These are phyloP conservation scores for Cenchrus fungigraminus DNA, from an alignment of 176 grass and related monocot genomes.

Conservation along the genomic window DNA sequence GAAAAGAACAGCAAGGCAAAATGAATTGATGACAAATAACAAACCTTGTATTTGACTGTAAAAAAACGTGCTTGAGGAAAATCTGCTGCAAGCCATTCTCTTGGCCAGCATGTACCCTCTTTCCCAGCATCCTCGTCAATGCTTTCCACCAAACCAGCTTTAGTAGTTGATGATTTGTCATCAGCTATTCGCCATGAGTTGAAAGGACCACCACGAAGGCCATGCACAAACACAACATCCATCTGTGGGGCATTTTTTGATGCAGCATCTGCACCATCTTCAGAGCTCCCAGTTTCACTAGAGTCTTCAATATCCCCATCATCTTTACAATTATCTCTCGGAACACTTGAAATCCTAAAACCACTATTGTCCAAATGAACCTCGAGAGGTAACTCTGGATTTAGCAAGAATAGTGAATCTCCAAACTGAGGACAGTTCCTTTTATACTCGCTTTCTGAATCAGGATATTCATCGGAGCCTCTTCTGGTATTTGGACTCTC, in stretches of 20 bases:
- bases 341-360: slow-evolving; percentile 42
- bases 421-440: slow-evolving; percentile 78
- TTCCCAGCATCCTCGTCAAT: slow-evolving; percentile 97
- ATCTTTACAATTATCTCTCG: slow-evolving; percentile 45
- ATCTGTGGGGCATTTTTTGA: slow-evolving; percentile 45
- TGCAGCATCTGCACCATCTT: slow-evolving; percentile 21
- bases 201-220: slow-evolving; percentile 90
- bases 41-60: slow-evolving; percentile 96
- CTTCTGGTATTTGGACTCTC: slow-evolving; percentile 45
- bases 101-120: slow-evolving; percentile 95
- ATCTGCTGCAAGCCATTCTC: slow-evolving; percentile 93
- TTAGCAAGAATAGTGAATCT: slow-evolving; percentile 86
- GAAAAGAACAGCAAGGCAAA: slow-evolving; percentile 1
- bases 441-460: slow-evolving; percentile 56
- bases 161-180: slow-evolving; percentile 94
- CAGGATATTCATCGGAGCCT: slow-evolving; percentile 44
- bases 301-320: slow-evolving; percentile 33
- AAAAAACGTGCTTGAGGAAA: slow-evolving; percentile 85
- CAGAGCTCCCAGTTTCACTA: slow-evolving; percentile 34
- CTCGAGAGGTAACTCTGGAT: slow-evolving; percentile 76
- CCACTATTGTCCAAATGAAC: slow-evolving; percentile 58
- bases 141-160: slow-evolving; percentile 90
- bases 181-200: slow-evolving; percentile 99
- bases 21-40: slow-evolving; percentile 12
- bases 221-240: slow-evolving; percentile 97